Evolutionary conservation across 1,139 yeast genomes (phyloP), one percentile per base, ranked within the genome.

Genomic region (Yarrowia galli): DNA sequence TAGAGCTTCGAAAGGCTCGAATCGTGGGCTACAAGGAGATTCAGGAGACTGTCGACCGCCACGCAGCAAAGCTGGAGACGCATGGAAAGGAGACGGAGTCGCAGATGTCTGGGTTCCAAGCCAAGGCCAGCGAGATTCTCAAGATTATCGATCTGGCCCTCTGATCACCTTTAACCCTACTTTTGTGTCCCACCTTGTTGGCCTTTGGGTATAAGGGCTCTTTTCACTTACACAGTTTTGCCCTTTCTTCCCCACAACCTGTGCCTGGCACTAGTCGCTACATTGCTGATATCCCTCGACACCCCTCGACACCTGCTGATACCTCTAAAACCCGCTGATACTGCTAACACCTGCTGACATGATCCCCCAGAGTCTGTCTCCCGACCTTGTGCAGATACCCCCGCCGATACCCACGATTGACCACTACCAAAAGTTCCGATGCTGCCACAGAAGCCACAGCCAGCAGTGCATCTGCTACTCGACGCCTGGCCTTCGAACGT

Each of bases 61-160:
- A 58, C 32, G 49, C 64, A 2, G 64, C 51, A 16, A 58, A 58
- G 51, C 51, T 58, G 22, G 64, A 58, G 51, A 28, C 64, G 10
- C 51, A 58, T 2, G 64, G 64, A 32, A 28, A 43, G 46, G 64
- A 58, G 42, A 58, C 64, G 10, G 64, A 58, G 32, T 42, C 64
- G 6, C 64, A 58, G 25, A 58, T 43, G 51, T 22, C 49, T 16
- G 64, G 64, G 25, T 58, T 58, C 51, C 64, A 58, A 20, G 40
- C 64, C 64, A 58, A 58, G 64, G 64, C 64, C 20, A 43, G 42
- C 38, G 64, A 58, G 64, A 58, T 58, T 43, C 51, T 58, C 22
- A 42, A 58, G 15, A 58, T 58, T 12, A 43, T 58, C 51, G 64
- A 58, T n/a, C 8, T 58, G 51, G 40, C 64, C 18, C 25, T 54